These are phyloP conservation scores for Rubia occidens DNA, from an alignment of 305 asterid genomes.

Conservation along the genomic window DNA sequence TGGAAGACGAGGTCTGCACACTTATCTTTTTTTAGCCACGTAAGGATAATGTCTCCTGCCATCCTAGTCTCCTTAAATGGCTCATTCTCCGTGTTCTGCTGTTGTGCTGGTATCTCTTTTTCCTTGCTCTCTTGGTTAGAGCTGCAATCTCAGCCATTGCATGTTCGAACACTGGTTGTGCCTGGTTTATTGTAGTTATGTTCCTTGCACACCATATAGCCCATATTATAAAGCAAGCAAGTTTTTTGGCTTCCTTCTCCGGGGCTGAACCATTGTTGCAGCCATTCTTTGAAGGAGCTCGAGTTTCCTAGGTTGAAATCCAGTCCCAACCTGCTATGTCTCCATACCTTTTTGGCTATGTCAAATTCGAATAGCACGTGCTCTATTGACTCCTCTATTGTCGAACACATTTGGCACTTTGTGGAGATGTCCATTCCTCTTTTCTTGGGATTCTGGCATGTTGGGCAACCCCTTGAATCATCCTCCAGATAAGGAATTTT, in stretches of 20 bases:
- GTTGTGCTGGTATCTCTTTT: too few species aligned
- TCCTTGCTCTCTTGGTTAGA: too few species aligned
- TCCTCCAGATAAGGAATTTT: background rate
- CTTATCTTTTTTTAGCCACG: too few species aligned
- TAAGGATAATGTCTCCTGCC: too few species aligned
- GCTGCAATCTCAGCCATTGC: background rate
- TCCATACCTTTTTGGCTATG: background rate
- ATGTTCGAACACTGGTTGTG: accelerated
- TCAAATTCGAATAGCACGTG: background rate
- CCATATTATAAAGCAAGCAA: background rate
- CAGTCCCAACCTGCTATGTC: background rate
- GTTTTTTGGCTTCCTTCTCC: background rate
- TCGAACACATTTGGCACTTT: background rate
- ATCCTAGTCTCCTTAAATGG: too few species aligned
- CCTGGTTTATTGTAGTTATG: background rate
- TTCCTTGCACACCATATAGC: background rate
- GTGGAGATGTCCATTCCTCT: background rate
- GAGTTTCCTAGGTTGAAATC: background rate
- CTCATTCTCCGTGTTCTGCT: too few species aligned
- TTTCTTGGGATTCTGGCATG: background rate
- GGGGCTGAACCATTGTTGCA: background rate
- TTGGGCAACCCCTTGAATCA: background rate
- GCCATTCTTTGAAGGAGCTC: accelerated
- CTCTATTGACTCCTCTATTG: background rate
- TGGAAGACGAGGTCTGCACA: too few species aligned